Percentiles rank a stretch among this genome's conserved stretches.
Evolutionary conservation across 345 rosid genomes (phyloP).

Genomic region (Capsella bursapastoris): DNA sequence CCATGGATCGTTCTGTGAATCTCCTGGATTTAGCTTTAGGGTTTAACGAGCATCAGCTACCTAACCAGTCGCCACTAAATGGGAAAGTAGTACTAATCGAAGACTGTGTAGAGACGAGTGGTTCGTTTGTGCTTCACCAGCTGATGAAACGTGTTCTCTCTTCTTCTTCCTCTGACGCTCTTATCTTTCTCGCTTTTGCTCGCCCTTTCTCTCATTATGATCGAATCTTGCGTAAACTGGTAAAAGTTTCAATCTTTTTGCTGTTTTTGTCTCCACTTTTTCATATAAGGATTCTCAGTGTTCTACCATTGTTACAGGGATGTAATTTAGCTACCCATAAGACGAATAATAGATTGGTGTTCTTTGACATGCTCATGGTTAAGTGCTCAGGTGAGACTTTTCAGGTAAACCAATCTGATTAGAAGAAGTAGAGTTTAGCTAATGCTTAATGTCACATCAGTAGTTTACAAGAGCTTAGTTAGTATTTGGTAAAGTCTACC

Average conservation of each 20-base stretch:
- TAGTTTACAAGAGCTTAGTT: background rate
- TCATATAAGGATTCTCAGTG: constrained; percentile 10
- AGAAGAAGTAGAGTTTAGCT: background rate
- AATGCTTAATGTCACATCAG: background rate
- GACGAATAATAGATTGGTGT: constrained; percentile 62
- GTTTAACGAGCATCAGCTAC: constrained; percentile 47
- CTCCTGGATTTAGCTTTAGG: constrained; percentile 78
- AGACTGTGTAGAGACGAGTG: constrained; percentile 89
- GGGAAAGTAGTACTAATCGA: constrained; percentile 64
- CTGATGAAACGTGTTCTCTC: constrained; percentile 72
- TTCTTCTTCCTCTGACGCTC: constrained; percentile 51
- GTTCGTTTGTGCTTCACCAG: constrained; percentile 79
- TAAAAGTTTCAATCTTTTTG: constrained; percentile 29
- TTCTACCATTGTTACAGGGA: constrained; percentile 53
- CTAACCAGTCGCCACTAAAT: constrained; percentile 51
- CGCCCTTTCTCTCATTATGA: constrained; percentile 90
- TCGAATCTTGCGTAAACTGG: constrained; percentile 76
- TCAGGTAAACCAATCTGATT: constrained; percentile 44
- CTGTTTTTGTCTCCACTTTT: background rate
- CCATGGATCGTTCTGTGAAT: constrained; percentile 55
- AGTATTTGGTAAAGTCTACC: constrained; percentile 15
- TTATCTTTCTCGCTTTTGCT: constrained; percentile 78
- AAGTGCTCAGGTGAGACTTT: constrained; percentile 76
- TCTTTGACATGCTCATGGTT: constrained; percentile 71
- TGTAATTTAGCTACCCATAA: constrained; percentile 73